phyloP scores from a whole-genome alignment of 106 monocot species.

The Dendrobium catenatum region DNA sequence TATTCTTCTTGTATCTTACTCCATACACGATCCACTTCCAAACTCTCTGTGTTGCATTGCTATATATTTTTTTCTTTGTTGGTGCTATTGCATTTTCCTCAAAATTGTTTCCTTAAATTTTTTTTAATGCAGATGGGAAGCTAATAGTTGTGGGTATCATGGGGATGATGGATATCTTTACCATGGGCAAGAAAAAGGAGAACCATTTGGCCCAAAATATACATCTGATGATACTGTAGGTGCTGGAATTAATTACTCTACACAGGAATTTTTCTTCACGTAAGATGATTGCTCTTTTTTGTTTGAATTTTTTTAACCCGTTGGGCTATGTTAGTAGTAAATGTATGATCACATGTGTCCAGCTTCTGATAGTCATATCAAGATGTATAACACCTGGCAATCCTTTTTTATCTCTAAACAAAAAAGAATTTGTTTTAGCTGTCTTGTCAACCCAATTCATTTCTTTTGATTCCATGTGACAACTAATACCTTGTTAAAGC shows the following conservation, averaged over 20 bases:
- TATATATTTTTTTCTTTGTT: not conserved
- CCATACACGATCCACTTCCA: not conserved
- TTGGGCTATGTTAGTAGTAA: not conserved
- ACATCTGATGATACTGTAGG: slow-evolving; percentile 80
- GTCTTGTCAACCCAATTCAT: not conserved
- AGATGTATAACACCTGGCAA: not conserved
- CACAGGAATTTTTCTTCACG: slow-evolving; percentile 97
- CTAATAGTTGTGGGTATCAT: slow-evolving; percentile 91
- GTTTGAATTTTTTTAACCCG: not conserved
- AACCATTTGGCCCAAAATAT: slow-evolving; percentile 83
- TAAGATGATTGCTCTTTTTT: slow-evolving; percentile 29
- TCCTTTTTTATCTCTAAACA: not conserved
- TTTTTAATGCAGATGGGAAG: slow-evolving; percentile 61
- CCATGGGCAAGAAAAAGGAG: slow-evolving; percentile 53
- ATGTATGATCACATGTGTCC: not conserved
- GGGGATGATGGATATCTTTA: slow-evolving; percentile 93
- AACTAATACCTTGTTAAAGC: not conserved
- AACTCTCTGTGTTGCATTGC: not conserved
- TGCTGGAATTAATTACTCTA: slow-evolving; percentile 84
- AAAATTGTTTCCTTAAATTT: not conserved
- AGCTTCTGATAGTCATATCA: not conserved
- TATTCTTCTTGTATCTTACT: not conserved
- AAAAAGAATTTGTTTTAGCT: not conserved
- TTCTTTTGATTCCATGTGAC: not conserved
- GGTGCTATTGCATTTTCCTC: not conserved